Evolutionary conservation across 1,139 yeast species (phyloP), one percentile per base, ranked within the genome.

Genomic region (Pichia cactophila): DNA sequence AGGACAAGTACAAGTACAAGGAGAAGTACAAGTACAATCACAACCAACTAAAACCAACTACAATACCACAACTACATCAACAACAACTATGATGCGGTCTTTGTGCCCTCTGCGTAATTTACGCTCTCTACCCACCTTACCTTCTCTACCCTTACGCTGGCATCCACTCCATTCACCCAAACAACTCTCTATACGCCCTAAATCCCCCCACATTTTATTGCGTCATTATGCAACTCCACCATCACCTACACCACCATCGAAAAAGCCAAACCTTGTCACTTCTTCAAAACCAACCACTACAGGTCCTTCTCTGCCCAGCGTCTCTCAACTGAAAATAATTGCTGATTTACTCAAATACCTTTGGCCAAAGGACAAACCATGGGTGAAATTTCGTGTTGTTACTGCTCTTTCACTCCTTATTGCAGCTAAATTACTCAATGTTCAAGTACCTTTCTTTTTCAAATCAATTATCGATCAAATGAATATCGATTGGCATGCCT

Each of bases 361-460:
- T 28, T 92, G 99, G 99, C 99, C 99, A 28, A 78, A 80, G 58
- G 74, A 81, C 57, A 83, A 86, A 56, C 70, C 78, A 5, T 75
- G 82, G 46, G 88, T 87, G 55, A 85, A 81, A 62, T 61, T 78
- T 38, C 71, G 99, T 44, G 98, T 92, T 0, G 68, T 85, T 0
- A 58, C 85, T 9, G 97, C 98, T 0, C 64, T 92, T 29, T 61
- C 81, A 0, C 68, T 92, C 48, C 74, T 92, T 54, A 77, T 94
- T 7, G 81, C 81, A 0, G 86, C 97, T 31, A 92, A 92, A 64
- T 62, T 92, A 8, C 71, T 92, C 43, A 94, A 90, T 64, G 96
- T 92, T 6, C 96, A 92, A 64, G 98, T 92, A 4, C 99, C 99
- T 0, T 90, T 92, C 61, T 88, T 80, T 66, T 92, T 92, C 74